Evolutionary conservation across 1,284 basidiomycete genomes (phyloP).

Genomic region (Marasmius oreades): DNA sequence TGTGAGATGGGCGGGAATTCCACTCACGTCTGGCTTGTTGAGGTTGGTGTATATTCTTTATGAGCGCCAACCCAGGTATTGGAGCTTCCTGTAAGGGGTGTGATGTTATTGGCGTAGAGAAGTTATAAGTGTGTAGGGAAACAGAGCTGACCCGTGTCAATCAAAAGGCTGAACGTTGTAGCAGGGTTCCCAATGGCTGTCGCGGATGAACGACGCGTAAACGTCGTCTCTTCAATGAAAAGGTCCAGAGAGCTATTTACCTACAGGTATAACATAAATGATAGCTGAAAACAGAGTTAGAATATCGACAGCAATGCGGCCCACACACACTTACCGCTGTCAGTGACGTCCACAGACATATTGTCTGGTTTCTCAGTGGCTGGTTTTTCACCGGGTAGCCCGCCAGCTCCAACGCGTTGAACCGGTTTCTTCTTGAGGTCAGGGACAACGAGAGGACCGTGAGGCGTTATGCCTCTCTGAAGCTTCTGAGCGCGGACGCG

Average conservation of each 20-base stretch:
- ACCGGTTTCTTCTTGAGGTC: conserved; percentile 19
- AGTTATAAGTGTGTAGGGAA: not conserved
- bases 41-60: conserved; percentile 32
- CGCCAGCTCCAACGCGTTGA: no score
- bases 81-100: conserved; percentile 22
- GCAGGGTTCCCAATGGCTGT: conserved; percentile 24
- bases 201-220: conserved; percentile 28
- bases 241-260: conserved; percentile 13
- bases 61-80: conserved; percentile 36
- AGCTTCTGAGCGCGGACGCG: conserved; percentile 51
- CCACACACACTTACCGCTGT: conserved; percentile 37
- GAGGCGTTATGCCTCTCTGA: conserved; percentile 43
- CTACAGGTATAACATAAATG: conserved; percentile 32
- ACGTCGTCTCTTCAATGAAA: not conserved
- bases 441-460: conserved; percentile 39
- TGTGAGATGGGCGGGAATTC: not conserved
- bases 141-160: conserved; percentile 30
- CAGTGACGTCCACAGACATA: conserved; percentile 46
- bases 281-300: conserved; percentile 19
- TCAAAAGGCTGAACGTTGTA: conserved; percentile 29
- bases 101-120: not conserved
- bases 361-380: conserved; percentile 16
- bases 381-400: conserved; percentile 14
- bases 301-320: not conserved
- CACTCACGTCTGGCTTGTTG: conserved; percentile 34